phyloP scores from a whole-genome alignment of 2,329 filamentous ascomycete species.

The Aureobasidium sp. region DNA sequence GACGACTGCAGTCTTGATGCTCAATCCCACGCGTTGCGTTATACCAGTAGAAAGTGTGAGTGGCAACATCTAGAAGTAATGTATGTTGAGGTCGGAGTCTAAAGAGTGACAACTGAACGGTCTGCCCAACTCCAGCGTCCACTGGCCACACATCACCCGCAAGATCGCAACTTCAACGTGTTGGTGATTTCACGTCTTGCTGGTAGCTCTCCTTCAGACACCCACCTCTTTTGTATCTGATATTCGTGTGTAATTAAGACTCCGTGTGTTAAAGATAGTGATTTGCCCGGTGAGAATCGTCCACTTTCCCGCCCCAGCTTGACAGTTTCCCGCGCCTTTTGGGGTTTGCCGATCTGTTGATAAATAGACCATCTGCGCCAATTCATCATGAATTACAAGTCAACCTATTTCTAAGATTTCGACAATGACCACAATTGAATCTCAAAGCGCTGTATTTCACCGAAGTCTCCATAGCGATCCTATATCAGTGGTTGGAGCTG shows the following conservation, averaged over 20 bases:
- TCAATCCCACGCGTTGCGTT: neutral
- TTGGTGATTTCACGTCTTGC: too few relatives aligned
- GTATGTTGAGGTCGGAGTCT: neutral
- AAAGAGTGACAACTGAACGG: neutral
- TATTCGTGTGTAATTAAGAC: too few relatives aligned
- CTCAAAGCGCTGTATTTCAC: slow-evolving; percentile 37
- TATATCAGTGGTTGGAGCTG: slow-evolving; percentile 39
- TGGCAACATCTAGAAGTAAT: neutral
- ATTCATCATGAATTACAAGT: neutral
- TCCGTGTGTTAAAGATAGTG: neutral
- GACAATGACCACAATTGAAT: neutral
- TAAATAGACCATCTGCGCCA: neutral
- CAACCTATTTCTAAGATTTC: neutral
- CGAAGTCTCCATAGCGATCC: slow-evolving; percentile 41
- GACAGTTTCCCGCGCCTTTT: neutral
- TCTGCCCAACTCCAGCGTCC: neutral
- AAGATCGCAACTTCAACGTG: neutral
- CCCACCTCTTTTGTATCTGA: too few relatives aligned
- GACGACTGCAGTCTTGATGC: neutral
- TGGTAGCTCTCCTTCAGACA: neutral
- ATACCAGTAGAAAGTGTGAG: neutral
- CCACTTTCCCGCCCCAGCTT: neutral
- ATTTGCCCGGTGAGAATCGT: neutral
- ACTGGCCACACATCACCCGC: neutral
- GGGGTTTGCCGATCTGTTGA: neutral